These are phyloP conservation scores for Pleurotus platypus DNA, from an alignment of 768 basidiomycete species.

Conservation along the genomic window DNA sequence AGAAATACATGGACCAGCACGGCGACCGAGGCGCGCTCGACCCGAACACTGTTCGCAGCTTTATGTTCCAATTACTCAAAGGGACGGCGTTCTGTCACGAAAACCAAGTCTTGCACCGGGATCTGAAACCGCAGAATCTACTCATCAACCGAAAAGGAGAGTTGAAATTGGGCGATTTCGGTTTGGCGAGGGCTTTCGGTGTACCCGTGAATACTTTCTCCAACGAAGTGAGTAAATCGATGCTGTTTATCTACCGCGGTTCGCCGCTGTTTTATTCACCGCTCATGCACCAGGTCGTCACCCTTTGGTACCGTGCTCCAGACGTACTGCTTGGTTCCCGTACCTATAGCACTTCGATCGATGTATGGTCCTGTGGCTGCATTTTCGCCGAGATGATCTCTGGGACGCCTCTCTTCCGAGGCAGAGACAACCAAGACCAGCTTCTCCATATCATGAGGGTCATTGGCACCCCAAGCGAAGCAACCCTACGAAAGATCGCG, in stretches of 20 bases:
- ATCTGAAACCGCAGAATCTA: slow-evolving; percentile 97
- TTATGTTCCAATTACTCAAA: slow-evolving; percentile 96
- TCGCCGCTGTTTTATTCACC: not conserved
- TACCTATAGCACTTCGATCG: slow-evolving; percentile 97
- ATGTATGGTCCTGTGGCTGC: slow-evolving; percentile 98
- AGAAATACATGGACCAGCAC: slow-evolving; percentile 98
- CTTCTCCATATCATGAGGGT: slow-evolving; percentile 97
- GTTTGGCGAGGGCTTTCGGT: slow-evolving; percentile 94
- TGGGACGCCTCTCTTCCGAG: slow-evolving; percentile 94
- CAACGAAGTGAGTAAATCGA: slow-evolving; percentile 64
- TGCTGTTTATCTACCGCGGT: not conserved
- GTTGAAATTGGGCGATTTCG: slow-evolving; percentile 96
- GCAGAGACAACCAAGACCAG: slow-evolving; percentile 96
- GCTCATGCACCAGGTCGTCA: slow-evolving; percentile 72
- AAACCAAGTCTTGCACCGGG: slow-evolving; percentile 95
- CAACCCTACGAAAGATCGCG: slow-evolving; percentile 82
- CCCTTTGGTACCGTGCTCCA: slow-evolving; percentile 97
- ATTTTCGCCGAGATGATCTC: slow-evolving; percentile 99
- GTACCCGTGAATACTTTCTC: slow-evolving; percentile 99
- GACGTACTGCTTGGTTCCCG: slow-evolving; percentile 96
- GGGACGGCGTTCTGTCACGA: slow-evolving; percentile 99
- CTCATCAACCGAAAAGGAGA: slow-evolving; percentile 97
- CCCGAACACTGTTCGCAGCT: slow-evolving; percentile 85
- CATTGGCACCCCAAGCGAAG: slow-evolving; percentile 90
- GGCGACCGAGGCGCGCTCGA: slow-evolving; percentile 95